Evolutionary conservation across 257 asterid genomes (phyloP).

Genomic region (Petrea volubilis): DNA sequence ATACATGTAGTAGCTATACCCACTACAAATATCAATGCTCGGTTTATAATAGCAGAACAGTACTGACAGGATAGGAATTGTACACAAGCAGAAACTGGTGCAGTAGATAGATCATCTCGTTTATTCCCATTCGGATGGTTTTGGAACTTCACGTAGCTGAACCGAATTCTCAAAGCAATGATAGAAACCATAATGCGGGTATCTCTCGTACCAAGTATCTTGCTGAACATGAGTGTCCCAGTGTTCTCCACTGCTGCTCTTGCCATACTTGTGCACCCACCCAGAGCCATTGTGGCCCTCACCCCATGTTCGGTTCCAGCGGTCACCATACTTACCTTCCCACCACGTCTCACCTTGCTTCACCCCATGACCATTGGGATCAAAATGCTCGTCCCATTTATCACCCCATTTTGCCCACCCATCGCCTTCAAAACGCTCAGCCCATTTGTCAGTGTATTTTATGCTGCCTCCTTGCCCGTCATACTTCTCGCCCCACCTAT

Average conservation of each 20-base stretch:
- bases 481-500: conserved; percentile 95
- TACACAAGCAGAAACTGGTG: background rate
- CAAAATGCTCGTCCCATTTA: conserved; percentile 91
- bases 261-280: conserved; percentile 97
- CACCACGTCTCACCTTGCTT: conserved; percentile 99
- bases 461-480: conserved; percentile 88
- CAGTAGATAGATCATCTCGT: background rate
- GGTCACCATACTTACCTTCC: conserved; percentile 80
- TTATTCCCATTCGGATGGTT: conserved; percentile 72
- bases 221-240: conserved; percentile 83
- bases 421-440: conserved; percentile 82
- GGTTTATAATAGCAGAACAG: too few relatives aligned
- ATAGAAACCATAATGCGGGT: conserved; percentile 85
- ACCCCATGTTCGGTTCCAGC: conserved; percentile 98
- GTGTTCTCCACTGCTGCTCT: conserved; percentile 96
- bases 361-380: conserved; percentile 49
- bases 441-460: conserved; percentile 98
- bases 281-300: conserved; percentile 95
- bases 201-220: conserved; percentile 92
- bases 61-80: background rate
- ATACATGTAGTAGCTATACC: too few relatives aligned
- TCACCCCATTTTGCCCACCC: conserved; percentile 99
- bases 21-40: too few relatives aligned
- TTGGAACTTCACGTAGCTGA: conserved; percentile 67
- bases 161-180: conserved; percentile 92